These are phyloP conservation scores for Stagonosporopsis cucurbitacearum DNA, from an alignment of 2,329 filamentous ascomycete species.

Conservation along the genomic window DNA sequence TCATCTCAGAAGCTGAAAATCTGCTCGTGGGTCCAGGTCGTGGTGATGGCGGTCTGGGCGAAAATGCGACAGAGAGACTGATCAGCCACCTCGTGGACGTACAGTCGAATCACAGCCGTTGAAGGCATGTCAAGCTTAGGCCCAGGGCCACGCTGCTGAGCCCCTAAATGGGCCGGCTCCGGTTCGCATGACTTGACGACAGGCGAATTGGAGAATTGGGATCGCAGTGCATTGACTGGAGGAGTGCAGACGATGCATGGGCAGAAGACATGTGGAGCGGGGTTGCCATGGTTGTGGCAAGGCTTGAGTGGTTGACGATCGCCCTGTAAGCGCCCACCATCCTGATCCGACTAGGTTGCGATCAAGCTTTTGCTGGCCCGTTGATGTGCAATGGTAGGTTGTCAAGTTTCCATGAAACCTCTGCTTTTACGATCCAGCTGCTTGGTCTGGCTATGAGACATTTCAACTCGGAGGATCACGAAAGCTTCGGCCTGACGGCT, in stretches of 20 bases:
- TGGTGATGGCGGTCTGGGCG: slow-evolving; percentile 18
- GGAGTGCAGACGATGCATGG: slow-evolving; percentile 40
- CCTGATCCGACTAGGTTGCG: slow-evolving; percentile 14
- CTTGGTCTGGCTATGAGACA: neutral
- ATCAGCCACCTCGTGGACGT: slow-evolving; percentile 35
- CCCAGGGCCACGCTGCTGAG: slow-evolving; percentile 24
- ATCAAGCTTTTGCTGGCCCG: slow-evolving; percentile 30
- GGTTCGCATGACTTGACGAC: slow-evolving; percentile 46
- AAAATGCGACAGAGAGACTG: slow-evolving; percentile 18
- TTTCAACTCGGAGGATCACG: neutral
- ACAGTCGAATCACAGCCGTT: slow-evolving; percentile 36
- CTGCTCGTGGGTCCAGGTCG: slow-evolving; percentile 9
- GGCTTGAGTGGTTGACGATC: slow-evolving; percentile 27
- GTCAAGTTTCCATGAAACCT: slow-evolving; percentile 19
- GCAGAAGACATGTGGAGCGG: slow-evolving; percentile 33
- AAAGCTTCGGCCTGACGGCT: slow-evolving; percentile 10
- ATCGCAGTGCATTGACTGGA: slow-evolving; percentile 25
- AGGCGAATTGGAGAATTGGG: slow-evolving; percentile 38
- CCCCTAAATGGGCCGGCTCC: slow-evolving; percentile 29
- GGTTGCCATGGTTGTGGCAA: slow-evolving; percentile 26
- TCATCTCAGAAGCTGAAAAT: slow-evolving; percentile 4
- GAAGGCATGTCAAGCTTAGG: slow-evolving; percentile 14
- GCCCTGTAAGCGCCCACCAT: slow-evolving; percentile 29
- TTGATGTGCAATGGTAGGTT: slow-evolving; percentile 25
- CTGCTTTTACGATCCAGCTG: neutral